These are phyloP conservation scores for Biscutella laevigata DNA, from an alignment of 441 rosid species.

Conservation along the genomic window DNA sequence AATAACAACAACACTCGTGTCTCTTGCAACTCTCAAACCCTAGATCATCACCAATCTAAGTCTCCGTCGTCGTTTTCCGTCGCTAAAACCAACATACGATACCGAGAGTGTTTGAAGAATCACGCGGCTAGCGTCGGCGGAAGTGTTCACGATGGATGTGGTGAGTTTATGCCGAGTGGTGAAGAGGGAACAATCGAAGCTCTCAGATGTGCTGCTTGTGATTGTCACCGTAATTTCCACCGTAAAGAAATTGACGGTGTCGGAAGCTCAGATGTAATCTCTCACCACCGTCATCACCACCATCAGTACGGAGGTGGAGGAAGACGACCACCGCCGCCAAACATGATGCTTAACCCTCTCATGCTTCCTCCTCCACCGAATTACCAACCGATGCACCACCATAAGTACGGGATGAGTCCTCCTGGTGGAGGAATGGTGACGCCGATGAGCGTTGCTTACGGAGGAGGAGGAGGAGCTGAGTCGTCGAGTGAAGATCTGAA, in stretches of 20 bases:
- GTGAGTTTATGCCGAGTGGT: conserved; percentile 95
- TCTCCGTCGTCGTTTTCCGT: conserved; percentile 25
- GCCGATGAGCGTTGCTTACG: conserved; percentile 76
- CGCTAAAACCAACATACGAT: conserved; percentile 35
- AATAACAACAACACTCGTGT: conserved; percentile 29
- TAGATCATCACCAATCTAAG: conserved; percentile 37
- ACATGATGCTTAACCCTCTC: conserved; percentile 31
- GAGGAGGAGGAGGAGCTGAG: conserved; percentile 53
- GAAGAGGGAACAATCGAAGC: conserved; percentile 65
- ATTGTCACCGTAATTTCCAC: conserved; percentile 94
- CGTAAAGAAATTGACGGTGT: conserved; percentile 55
- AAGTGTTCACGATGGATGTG: conserved; percentile 74
- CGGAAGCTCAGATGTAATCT: conserved; percentile 29
- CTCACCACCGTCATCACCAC: conserved; percentile 37
- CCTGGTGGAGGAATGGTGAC: conserved; percentile 48
- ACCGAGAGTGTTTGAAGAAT: conserved; percentile 78
- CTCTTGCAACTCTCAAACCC: conserved; percentile 52
- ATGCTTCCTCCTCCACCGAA: conserved; percentile 31
- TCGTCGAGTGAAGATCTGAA: conserved; percentile 89
- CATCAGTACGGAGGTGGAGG: conserved; percentile 15
- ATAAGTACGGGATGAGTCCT: conserved; percentile 33
- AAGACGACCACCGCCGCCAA: conserved; percentile 25
- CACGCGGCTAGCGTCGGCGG: conserved; percentile 88
- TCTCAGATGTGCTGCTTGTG: conserved; percentile 83
- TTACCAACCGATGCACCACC: conserved; percentile 19